Evolutionary conservation across 208 protist species (phyloP).

Genomic region (Wallacemonas sp.): DNA sequence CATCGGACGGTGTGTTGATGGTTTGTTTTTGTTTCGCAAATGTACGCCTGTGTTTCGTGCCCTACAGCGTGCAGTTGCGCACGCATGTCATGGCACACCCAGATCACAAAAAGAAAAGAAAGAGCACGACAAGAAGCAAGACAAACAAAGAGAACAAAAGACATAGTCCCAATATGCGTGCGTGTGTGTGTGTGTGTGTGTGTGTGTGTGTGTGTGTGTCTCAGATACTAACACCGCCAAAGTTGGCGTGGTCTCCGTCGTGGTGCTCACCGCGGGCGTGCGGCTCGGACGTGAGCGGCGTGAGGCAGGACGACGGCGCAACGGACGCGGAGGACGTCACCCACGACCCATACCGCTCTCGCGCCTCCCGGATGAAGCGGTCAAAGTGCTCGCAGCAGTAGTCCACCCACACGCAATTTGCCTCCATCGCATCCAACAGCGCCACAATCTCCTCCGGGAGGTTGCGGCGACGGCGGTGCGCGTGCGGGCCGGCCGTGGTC

Average conservation of each 20-base stretch:
- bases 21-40: too few relatives aligned
- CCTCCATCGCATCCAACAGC: slow-evolving; percentile 52
- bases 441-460: slow-evolving; percentile 15
- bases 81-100: too few relatives aligned
- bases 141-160: too few relatives aligned
- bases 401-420: slow-evolving; percentile 69
- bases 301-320: slow-evolving; percentile 15
- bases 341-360: slow-evolving; percentile 9
- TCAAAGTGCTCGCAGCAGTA: slow-evolving; percentile 69
- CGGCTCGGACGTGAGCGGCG: slow-evolving; percentile 16
- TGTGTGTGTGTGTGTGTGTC: not conserved
- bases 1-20: too few relatives aligned
- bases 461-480: slow-evolving; percentile 16
- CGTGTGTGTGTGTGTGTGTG: not conserved
- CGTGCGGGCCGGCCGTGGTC: not conserved
- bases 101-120: too few relatives aligned
- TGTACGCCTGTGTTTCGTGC: too few relatives aligned
- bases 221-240: slow-evolving; percentile 38
- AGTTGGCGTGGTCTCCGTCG: not conserved
- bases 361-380: slow-evolving; percentile 37
- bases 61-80: too few relatives aligned
- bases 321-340: slow-evolving; percentile 13
- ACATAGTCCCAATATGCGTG: too few relatives aligned
- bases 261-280: not conserved
- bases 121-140: too few relatives aligned